Conservation (phyloP, 2,329 filamentous ascomycete genomes). For the Aureobasidium pullulans region DNA sequence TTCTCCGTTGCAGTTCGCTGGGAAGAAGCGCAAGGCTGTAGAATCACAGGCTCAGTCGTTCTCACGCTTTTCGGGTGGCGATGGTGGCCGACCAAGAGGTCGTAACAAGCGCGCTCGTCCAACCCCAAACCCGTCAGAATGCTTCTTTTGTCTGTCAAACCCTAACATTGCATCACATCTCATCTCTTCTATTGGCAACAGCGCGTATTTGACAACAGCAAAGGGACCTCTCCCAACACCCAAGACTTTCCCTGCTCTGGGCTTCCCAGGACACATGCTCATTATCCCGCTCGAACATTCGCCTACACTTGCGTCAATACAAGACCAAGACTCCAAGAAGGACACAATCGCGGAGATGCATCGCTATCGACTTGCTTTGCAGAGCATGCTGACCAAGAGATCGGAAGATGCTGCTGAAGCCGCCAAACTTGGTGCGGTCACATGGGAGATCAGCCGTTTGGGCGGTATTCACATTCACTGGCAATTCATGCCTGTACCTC, state of each 20-base stretch:
- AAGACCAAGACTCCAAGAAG: slow-evolving; percentile 44
- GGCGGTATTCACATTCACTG: slow-evolving; percentile 84
- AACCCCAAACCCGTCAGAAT: slow-evolving; percentile 56
- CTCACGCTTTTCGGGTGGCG: slow-evolving; percentile 44
- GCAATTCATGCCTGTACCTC: slow-evolving; percentile 78
- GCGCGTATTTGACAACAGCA: slow-evolving; percentile 82
- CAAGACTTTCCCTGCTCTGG: slow-evolving; percentile 62
- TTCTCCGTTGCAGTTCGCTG: slow-evolving; percentile 58
- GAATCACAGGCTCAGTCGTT: slow-evolving; percentile 32
- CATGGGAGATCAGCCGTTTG: slow-evolving; percentile 82
- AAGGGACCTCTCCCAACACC: slow-evolving; percentile 77
- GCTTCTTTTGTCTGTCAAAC: slow-evolving; percentile 94
- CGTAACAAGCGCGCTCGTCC: slow-evolving; percentile 33
- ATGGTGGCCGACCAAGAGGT: slow-evolving; percentile 36
- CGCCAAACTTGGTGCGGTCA: slow-evolving; percentile 65
- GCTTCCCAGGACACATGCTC: slow-evolving; percentile 78
- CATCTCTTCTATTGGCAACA: slow-evolving; percentile 79
- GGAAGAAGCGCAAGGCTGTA: slow-evolving; percentile 47
- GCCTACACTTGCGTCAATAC: slow-evolving; percentile 64
- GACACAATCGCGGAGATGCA: slow-evolving; percentile 74
- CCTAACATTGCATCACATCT: slow-evolving; percentile 77
- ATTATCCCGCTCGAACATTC: slow-evolving; percentile 84
- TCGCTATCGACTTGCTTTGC: slow-evolving; percentile 67
- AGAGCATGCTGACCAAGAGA: slow-evolving; percentile 58
- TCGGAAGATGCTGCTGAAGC: slow-evolving; percentile 5